These are phyloP conservation scores for Myxozyma kluyveri DNA, from an alignment of 805 yeast genomes.

Conservation along the genomic window DNA sequence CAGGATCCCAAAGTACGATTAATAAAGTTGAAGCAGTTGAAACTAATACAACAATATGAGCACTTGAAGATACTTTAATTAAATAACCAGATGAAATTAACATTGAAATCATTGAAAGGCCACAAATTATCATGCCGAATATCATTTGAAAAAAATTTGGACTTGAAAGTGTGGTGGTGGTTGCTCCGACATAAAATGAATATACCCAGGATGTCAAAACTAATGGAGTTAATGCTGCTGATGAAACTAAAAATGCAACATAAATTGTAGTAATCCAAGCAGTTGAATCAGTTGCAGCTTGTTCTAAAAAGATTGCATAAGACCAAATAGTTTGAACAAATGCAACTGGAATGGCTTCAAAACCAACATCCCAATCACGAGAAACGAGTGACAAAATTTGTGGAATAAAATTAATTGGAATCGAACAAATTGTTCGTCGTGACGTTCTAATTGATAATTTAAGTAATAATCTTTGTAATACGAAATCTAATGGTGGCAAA, in stretches of 20 bases:
- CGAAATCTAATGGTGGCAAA: conserved; percentile 24
- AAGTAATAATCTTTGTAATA: conserved; percentile 17
- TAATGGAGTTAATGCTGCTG: conserved; percentile 7
- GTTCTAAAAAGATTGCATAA: conserved; percentile 21
- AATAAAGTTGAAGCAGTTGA: conserved; percentile 25
- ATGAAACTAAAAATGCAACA: conserved; percentile 21
- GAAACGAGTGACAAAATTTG: conserved; percentile 20
- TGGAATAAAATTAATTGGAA: conserved; percentile 21
- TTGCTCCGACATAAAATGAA: background rate
- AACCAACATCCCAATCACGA: conserved; percentile 21
- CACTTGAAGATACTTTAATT: conserved; percentile 23
- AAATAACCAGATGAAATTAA: conserved; percentile 24
- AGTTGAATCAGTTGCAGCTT: conserved; percentile 23
- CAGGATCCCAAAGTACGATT: conserved; percentile 9
- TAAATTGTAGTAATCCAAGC: conserved; percentile 28
- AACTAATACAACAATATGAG: conserved; percentile 25
- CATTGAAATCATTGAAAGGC: conserved; percentile 6
- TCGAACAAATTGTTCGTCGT: conserved; percentile 11
- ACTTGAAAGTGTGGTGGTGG: background rate
- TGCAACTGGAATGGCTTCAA: conserved; percentile 22
- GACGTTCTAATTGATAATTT: conserved; percentile 11
- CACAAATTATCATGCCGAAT: conserved; percentile 2
- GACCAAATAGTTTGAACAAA: conserved; percentile 23
- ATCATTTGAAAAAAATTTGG: no score
- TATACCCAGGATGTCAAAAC: conserved; percentile 4